These are phyloP conservation scores for Pistacia vera DNA, from an alignment of 345 rosid species.

Conservation along the genomic window DNA sequence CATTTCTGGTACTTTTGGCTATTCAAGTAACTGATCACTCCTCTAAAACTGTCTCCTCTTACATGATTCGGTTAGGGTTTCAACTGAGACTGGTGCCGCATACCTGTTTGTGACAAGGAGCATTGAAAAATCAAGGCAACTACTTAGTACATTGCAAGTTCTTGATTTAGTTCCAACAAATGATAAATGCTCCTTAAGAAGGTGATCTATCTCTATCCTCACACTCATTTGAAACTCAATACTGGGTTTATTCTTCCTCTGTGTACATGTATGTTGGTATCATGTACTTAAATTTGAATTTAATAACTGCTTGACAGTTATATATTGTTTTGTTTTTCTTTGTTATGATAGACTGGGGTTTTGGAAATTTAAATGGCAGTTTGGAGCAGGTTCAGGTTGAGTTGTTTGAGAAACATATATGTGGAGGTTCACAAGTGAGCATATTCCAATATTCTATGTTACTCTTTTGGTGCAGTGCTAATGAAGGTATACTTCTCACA, in stretches of 20 bases:
- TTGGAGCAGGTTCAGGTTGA: conserved; percentile 88
- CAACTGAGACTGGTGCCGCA: conserved; percentile 48
- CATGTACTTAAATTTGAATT: conserved; percentile 5
- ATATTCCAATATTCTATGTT: conserved; percentile 76
- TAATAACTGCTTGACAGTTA: not conserved
- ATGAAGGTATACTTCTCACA: conserved; percentile 53
- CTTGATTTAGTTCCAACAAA: conserved; percentile 40
- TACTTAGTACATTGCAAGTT: conserved; percentile 57
- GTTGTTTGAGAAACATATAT: conserved; percentile 75
- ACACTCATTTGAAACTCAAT: conserved; percentile 15
- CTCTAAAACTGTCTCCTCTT: conserved; percentile 24
- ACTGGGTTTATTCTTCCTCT: not conserved
- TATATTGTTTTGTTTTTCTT: conserved; percentile 20
- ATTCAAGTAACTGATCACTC: conserved; percentile 12
- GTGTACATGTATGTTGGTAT: not conserved
- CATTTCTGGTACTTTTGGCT: conserved; percentile 19
- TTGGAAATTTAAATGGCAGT: conserved; percentile 75
- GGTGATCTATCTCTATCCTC: conserved; percentile 47
- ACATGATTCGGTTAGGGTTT: conserved; percentile 45
- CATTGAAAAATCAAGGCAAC: conserved; percentile 62
- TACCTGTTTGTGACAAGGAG: conserved; percentile 72
- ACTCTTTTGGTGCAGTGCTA: conserved; percentile 46
- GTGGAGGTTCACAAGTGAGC: conserved; percentile 61
- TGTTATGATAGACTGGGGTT: conserved; percentile 42
- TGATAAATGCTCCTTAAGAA: conserved; percentile 49